Conservation (phyloP, 495 filamentous ascomycete genomes). For the Extremus antarcticus region DNA sequence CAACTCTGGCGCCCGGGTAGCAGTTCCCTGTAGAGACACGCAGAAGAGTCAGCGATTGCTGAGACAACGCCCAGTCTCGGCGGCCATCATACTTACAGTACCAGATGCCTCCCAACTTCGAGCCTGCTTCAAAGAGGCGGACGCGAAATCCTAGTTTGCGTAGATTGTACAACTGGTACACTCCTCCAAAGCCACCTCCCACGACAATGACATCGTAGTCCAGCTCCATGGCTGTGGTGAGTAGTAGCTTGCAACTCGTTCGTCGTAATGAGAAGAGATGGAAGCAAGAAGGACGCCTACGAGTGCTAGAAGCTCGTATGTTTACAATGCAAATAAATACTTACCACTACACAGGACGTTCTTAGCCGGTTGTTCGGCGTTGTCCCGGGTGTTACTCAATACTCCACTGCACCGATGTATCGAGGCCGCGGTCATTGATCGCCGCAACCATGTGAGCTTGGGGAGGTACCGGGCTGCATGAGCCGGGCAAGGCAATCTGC, state of each 20-base stretch:
- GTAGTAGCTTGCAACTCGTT: background rate
- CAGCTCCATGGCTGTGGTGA: background rate
- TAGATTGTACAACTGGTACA: slow-evolving; percentile 33
- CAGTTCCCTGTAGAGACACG: too few species aligned
- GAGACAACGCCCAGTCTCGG: background rate
- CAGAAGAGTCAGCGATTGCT: too few species aligned
- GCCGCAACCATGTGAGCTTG: too few species aligned
- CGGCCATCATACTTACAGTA: slow-evolving; percentile 15
- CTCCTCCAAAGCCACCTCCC: slow-evolving; percentile 34
- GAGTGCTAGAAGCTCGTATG: background rate
- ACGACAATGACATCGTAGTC: slow-evolving; percentile 19
- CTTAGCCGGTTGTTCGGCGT: background rate
- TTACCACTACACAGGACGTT: background rate
- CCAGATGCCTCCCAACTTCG: slow-evolving; percentile 42
- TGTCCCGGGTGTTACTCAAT: too few species aligned
- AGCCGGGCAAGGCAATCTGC: background rate
- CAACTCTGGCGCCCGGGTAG: slow-evolving; percentile 39
- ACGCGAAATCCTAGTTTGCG: slow-evolving; percentile 30
- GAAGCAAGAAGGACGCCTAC: background rate
- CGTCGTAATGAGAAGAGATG: background rate
- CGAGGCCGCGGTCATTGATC: background rate
- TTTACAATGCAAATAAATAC: background rate
- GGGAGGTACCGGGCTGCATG: background rate
- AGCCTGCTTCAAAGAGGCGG: slow-evolving; percentile 37
- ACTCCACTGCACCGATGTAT: too few species aligned